Percentiles rank a stretch among this genome's conserved stretches.
phyloP scores from a whole-genome alignment of 2,329 filamentous ascomycete genomes.

The Phoma sp. region DNA sequence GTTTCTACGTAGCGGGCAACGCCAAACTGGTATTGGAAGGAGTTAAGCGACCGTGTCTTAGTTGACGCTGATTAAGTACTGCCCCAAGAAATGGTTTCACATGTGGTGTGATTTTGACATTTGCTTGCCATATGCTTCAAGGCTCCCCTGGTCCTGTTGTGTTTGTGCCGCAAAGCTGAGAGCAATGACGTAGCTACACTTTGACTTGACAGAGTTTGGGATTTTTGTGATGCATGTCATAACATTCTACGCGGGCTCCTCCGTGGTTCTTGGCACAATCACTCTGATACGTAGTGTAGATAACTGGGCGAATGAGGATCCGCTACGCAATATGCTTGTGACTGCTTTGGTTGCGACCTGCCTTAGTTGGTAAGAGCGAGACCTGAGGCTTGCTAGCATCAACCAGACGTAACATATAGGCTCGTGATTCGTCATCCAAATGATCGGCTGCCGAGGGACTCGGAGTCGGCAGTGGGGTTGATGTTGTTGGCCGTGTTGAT shows the following conservation, averaged over 20 bases:
- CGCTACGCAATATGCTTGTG: background rate
- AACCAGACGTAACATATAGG: background rate
- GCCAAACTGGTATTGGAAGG: slow-evolving; percentile 27
- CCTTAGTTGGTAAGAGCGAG: slow-evolving; percentile 3
- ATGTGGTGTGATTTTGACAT: too few relatives aligned
- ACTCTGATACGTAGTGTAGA: slow-evolving; percentile 11
- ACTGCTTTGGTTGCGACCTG: slow-evolving; percentile 4
- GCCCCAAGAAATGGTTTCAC: background rate
- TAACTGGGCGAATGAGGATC: slow-evolving; percentile 1
- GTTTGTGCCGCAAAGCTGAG: background rate
- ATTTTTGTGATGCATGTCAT: slow-evolving; percentile 3
- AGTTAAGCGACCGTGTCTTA: background rate
- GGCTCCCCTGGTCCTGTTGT: background rate
- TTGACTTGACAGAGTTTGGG: background rate
- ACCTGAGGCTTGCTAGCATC: background rate
- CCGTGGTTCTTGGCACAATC: slow-evolving; percentile 13
- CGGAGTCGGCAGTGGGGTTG: background rate
- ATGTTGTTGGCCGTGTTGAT: background rate
- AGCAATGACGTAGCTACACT: slow-evolving; percentile 5
- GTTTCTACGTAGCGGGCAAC: slow-evolving; percentile 23
- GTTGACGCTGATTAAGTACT: background rate
- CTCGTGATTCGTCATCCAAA: background rate
- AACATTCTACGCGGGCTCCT: slow-evolving; percentile 1
- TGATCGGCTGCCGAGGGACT: slow-evolving; percentile 2
- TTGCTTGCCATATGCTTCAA: background rate